phyloP scores from a whole-genome alignment of 176 grass and related monocot genomes.

The Musa troglodytarum region DNA sequence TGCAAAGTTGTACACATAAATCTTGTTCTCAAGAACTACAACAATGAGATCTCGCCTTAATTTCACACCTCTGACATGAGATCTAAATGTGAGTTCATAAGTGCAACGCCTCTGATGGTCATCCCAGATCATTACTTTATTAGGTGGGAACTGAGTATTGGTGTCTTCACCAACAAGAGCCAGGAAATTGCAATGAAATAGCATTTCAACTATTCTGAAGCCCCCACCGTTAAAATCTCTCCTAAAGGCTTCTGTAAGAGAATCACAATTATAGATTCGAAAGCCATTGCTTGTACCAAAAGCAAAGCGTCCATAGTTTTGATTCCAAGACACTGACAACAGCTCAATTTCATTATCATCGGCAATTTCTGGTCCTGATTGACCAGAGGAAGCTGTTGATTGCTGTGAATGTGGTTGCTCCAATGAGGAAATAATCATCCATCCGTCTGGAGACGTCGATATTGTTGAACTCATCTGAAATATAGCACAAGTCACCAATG shows the following conservation, averaged over 20 bases:
- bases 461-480: too few relatives aligned
- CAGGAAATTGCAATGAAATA: constrained; percentile 1
- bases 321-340: constrained; percentile 15
- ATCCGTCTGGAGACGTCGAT: constrained; percentile 16
- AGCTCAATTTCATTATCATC: background rate
- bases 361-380: background rate
- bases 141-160: constrained; percentile 13
- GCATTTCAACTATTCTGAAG: constrained; percentile 17
- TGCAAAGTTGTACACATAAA: constrained; percentile 27
- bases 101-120: background rate
- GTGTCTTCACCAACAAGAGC: constrained; percentile 1
- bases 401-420: constrained; percentile 34
- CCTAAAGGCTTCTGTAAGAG: constrained; percentile 3
- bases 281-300: constrained; percentile 8
- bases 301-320: constrained; percentile 7
- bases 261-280: constrained; percentile 8
- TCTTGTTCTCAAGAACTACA: constrained; percentile 29
- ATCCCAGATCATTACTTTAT: constrained; percentile 19
- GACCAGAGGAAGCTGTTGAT: constrained; percentile 12
- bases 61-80: constrained; percentile 22
- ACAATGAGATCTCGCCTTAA: constrained; percentile 26
- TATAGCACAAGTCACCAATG: background rate
- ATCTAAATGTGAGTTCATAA: constrained; percentile 10
- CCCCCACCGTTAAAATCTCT: constrained; percentile 3
- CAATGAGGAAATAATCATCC: constrained; percentile 23